These are phyloP conservation scores for Aspergillus ibericus DNA, from an alignment of 2,329 filamentous ascomycete genomes.

Conservation along the genomic window DNA sequence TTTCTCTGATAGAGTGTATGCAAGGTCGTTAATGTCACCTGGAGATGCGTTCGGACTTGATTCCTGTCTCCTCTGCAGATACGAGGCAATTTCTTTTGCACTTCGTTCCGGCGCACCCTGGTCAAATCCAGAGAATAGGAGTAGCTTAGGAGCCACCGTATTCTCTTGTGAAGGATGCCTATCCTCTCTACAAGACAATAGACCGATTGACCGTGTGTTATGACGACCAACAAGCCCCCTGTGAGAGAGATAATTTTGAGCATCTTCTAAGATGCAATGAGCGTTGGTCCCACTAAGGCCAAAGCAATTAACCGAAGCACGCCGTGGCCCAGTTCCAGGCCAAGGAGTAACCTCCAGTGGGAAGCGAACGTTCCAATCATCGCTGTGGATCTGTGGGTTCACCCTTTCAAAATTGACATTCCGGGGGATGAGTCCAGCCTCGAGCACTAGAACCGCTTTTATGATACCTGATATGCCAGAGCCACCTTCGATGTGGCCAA, in stretches of 20 bases:
- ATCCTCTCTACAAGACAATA: too few relatives aligned
- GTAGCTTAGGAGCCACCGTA: too few relatives aligned
- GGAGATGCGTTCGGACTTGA: too few relatives aligned
- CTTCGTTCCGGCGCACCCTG: too few relatives aligned
- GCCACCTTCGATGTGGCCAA: constrained; percentile 22
- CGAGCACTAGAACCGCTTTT: constrained; percentile 18
- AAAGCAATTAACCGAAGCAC: constrained; percentile 26
- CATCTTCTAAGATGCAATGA: constrained; percentile 13
- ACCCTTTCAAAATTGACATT: constrained; percentile 21
- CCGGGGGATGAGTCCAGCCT: constrained; percentile 18
- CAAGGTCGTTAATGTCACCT: background rate
- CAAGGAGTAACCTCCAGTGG: constrained; percentile 16
- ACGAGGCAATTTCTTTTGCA: background rate
- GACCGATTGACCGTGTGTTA: too few relatives aligned
- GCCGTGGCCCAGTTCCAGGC: constrained; percentile 16
- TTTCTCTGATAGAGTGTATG: constrained; percentile 6
- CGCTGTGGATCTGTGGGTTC: constrained; percentile 22
- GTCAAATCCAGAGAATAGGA: too few relatives aligned
- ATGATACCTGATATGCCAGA: constrained; percentile 17
- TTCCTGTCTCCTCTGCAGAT: background rate
- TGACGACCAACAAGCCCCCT: background rate
- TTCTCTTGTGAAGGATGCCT: too few relatives aligned
- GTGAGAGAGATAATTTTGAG: background rate
- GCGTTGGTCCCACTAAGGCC: constrained; percentile 14
- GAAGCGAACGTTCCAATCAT: constrained; percentile 20